phyloP scores from a whole-genome alignment of 169 alveolate species.

The Perkinsus olseni region DNA sequence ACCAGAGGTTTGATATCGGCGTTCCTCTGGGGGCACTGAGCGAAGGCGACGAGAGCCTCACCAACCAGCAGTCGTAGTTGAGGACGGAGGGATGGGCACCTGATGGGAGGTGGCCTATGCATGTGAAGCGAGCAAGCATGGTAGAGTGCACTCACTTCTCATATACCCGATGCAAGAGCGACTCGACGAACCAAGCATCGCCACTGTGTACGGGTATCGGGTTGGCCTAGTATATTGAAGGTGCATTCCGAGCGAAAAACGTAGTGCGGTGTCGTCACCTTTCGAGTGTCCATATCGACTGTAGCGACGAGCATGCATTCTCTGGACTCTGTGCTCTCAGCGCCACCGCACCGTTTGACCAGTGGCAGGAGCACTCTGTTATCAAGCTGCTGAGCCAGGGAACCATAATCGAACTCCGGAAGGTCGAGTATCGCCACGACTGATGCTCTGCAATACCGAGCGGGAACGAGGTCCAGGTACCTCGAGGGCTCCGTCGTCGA shows the following conservation, averaged over 20 bases:
- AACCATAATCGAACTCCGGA: background rate
- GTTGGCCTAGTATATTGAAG: background rate
- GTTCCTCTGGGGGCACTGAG: background rate
- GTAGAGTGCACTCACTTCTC: background rate
- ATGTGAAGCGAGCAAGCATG: background rate
- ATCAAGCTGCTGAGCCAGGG: background rate
- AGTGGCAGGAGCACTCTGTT: background rate
- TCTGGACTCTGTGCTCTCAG: background rate
- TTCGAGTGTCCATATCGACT: background rate
- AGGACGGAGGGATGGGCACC: background rate
- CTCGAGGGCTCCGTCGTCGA: background rate
- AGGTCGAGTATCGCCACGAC: background rate
- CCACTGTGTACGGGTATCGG: background rate
- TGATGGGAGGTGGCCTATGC: background rate
- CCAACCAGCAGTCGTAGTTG: background rate
- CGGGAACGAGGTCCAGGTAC: background rate
- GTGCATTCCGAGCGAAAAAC: background rate
- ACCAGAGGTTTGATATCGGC: background rate
- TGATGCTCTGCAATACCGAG: background rate
- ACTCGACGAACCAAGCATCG: background rate
- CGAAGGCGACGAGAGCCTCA: background rate
- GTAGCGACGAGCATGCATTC: background rate
- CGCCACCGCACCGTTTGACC: background rate
- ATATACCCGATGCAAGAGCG: background rate
- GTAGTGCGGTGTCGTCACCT: background rate